Evolutionary conservation across 2,329 filamentous ascomycete species (phyloP), one percentile per base, ranked within the genome.

Genomic region (Thermothelomyces thermophilus): DNA sequence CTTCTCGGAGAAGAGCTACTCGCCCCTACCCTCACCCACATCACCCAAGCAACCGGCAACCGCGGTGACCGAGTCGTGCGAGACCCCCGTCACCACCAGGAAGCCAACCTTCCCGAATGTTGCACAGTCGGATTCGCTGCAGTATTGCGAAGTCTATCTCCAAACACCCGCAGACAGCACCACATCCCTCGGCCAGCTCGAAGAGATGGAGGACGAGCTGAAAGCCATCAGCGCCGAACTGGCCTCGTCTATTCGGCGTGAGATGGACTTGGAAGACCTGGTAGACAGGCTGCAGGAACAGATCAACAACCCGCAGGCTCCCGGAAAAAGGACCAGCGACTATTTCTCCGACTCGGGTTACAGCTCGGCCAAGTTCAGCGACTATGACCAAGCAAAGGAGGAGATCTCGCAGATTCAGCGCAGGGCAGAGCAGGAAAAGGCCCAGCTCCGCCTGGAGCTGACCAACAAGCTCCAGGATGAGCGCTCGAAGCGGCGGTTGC

Each of bases 301-400:
- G 62, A 75, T 76, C 56, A 77, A 74, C 66, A 76, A 82, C 68
- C 63, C 75, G 62, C 69, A 74, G 66, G 64, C 73, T 58, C 61
- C 76, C 24, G 83, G 79, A 56, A 85, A 86, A 65, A 80, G 91
- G 53, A 94, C 88, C 9, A 97, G 93, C 69, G 93, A 98, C 69
- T 97, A 98, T 70, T 98, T 93, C 66, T 98, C 93, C 2, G 93
- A 98, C 66, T 95, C 90, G 5, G 93, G 93, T 28, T 85, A 88
- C 51, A 91, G 89, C 66, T 91, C 89, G 1, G 78, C 87, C 46
- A 86, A 89, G 62, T 85, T 84, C 62, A 83, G 85, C 54, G 84
- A 87, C 41, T 73, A 73, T 52, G 81, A 84, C 52, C 73, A 79
- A 37, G 74, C 73, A 28, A 76, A 75, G 43, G 80, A 84, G 61